Evolutionary conservation across 257 asterid genomes (phyloP).

Genomic region (Sherardia arvensis): DNA sequence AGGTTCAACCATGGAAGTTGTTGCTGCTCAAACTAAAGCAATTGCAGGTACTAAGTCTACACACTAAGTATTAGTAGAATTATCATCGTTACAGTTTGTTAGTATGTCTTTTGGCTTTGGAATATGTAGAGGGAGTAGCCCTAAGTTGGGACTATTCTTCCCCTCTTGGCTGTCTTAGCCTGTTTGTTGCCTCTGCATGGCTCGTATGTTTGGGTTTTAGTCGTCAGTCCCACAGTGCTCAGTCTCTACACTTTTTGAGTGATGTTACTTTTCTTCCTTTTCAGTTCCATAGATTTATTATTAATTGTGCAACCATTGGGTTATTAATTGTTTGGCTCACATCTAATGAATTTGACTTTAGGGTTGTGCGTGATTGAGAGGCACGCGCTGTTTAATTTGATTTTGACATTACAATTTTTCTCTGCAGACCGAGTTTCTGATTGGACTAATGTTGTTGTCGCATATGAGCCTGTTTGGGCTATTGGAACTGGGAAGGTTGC

Average conservation of each 20-base stretch:
- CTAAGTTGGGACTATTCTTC: background rate
- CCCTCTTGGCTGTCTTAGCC: background rate
- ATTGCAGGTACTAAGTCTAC: slow-evolving; percentile 66
- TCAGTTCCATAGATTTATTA: background rate
- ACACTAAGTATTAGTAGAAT: background rate
- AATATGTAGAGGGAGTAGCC: background rate
- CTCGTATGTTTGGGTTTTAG: background rate
- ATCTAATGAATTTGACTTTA: background rate
- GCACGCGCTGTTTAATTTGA: background rate
- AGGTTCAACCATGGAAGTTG: slow-evolving; percentile 82
- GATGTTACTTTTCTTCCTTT: background rate
- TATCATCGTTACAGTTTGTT: background rate
- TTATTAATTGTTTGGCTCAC: background rate
- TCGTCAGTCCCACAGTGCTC: background rate
- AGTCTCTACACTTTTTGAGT: background rate
- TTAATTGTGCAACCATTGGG: no score
- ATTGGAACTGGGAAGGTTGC: slow-evolving; percentile 99
- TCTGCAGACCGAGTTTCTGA: slow-evolving; percentile 53
- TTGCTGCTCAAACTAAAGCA: slow-evolving; percentile 95
- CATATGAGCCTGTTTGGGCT: slow-evolving; percentile 99
- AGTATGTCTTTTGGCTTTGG: background rate
- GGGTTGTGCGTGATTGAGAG: background rate
- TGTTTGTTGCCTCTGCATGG: no score
- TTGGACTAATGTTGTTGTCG: slow-evolving; percentile 82
- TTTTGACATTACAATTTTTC: background rate